Conservation (phyloP, 768 basidiomycete species). For the Polyporus arcularius region DNA sequence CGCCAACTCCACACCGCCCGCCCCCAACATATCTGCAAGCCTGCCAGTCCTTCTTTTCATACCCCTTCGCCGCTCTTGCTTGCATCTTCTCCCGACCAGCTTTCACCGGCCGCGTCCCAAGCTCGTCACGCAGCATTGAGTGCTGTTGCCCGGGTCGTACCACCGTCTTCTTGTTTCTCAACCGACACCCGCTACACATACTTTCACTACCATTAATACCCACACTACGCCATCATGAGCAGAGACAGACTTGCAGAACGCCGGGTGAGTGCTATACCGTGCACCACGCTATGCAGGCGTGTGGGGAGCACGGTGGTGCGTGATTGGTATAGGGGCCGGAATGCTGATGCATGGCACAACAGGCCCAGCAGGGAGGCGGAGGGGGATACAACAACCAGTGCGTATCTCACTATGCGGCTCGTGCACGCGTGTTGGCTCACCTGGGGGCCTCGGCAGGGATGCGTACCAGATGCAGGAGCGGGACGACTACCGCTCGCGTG, state of each 20-base stretch:
- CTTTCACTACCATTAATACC: conserved; percentile 23
- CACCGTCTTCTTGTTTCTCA: conserved; percentile 11
- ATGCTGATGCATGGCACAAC: conserved; percentile 7
- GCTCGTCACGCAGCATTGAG: conserved; percentile 23
- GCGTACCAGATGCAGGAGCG: conserved; percentile 72
- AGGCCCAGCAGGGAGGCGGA: conserved; percentile 62
- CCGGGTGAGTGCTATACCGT: conserved; percentile 52
- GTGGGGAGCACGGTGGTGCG: neutral
- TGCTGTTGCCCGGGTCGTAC: conserved; percentile 13
- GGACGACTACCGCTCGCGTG: conserved; percentile 29
- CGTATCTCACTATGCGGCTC: conserved; percentile 6
- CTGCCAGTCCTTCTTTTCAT: conserved; percentile 12
- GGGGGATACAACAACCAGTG: conserved; percentile 37
- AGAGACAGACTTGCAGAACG: conserved; percentile 90
- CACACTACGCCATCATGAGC: conserved; percentile 54
- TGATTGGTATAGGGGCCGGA: neutral
- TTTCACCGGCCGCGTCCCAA: conserved; percentile 1
- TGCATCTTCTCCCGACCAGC: conserved; percentile 5
- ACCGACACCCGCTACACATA: conserved; percentile 12
- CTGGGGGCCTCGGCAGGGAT: conserved; percentile 39
- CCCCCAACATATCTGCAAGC: conserved; percentile 7
- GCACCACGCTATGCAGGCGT: neutral
- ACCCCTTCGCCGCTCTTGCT: conserved; percentile 1
- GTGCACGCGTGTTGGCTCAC: conserved; percentile 3
- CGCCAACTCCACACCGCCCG: conserved; percentile 19